Conservation (phyloP, 2,329 filamentous ascomycete species). For the Colletotrichum sp. region DNA sequence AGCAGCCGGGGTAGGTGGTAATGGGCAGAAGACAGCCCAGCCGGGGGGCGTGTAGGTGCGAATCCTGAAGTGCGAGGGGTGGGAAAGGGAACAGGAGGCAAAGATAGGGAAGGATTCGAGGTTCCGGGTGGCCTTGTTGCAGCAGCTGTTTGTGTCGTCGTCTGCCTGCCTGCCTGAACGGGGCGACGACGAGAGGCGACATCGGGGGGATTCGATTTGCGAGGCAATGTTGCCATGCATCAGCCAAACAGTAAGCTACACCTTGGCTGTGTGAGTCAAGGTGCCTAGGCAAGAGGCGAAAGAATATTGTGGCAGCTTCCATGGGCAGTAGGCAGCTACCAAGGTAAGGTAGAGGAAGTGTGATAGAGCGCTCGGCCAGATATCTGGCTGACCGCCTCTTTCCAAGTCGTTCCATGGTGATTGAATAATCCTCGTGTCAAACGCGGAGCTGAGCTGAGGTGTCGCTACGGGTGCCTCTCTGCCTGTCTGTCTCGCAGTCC, state of each 20-base stretch:
- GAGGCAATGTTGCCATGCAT: neutral
- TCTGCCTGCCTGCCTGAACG: neutral
- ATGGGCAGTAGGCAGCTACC: neutral
- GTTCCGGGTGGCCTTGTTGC: neutral
- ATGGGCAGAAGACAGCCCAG: neutral
- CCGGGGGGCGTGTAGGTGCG: slow-evolving; percentile 2
- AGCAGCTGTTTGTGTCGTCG: neutral
- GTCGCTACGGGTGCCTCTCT: neutral
- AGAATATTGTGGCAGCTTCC: slow-evolving; percentile 9
- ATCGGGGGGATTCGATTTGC: neutral
- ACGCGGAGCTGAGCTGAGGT: slow-evolving; percentile 1
- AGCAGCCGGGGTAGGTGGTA: slow-evolving; percentile 1
- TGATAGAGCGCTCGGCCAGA: neutral
- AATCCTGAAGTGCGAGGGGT: neutral
- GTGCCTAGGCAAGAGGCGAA: neutral
- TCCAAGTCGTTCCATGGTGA: neutral
- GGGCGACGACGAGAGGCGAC: slow-evolving; percentile 1
- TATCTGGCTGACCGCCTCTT: slow-evolving; percentile 15
- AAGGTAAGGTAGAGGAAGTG: neutral
- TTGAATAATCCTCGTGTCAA: neutral
- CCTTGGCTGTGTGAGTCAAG: neutral
- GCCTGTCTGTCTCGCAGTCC: neutral
- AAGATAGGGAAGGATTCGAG: neutral
- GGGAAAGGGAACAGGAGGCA: neutral
- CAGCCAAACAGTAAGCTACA: neutral